phyloP scores from a whole-genome alignment of 2,329 filamentous ascomycete species.

The Fusarium equiseti region DNA sequence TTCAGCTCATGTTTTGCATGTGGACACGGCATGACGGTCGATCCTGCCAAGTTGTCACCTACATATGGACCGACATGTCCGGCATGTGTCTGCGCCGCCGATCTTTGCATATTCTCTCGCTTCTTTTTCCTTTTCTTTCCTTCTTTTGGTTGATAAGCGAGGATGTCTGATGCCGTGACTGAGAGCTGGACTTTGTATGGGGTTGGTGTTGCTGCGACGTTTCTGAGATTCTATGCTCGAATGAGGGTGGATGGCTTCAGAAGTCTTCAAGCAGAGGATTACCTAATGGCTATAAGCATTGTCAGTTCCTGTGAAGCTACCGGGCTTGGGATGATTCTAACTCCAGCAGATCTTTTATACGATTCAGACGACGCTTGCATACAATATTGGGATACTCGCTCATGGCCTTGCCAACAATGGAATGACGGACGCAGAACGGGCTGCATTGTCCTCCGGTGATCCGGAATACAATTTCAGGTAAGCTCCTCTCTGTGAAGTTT shows the following conservation, averaged over 20 bases:
- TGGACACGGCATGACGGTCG: not conserved
- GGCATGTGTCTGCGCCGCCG: not conserved
- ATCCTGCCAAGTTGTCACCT: not conserved
- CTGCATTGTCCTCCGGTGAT: conserved; percentile 54
- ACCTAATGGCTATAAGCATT: conserved; percentile 43
- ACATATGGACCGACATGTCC: conserved; percentile 14
- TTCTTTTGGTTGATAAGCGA: conserved; percentile 5
- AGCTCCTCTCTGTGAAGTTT: not conserved
- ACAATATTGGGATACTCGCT: conserved; percentile 60
- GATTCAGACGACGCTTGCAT: conserved; percentile 62
- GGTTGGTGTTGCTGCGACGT: conserved; percentile 44
- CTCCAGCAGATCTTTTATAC: conserved; percentile 61
- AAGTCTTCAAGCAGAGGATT: conserved; percentile 49
- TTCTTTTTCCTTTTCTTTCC: not conserved
- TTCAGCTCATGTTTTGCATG: conserved; percentile 8
- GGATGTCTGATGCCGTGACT: conserved; percentile 25
- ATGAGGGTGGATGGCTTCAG: conserved; percentile 41
- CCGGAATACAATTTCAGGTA: conserved; percentile 57
- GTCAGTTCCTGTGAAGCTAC: not conserved
- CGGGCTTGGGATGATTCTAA: not conserved
- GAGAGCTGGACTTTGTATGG: conserved; percentile 49
- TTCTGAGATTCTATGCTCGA: conserved; percentile 50
- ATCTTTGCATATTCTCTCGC: conserved; percentile 2
- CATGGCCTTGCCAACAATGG: conserved; percentile 66
- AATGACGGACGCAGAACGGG: conserved; percentile 63